Evolutionary conservation across 2,329 filamentous ascomycete species (phyloP).

Genomic region (Talaromyces funiculosus): DNA sequence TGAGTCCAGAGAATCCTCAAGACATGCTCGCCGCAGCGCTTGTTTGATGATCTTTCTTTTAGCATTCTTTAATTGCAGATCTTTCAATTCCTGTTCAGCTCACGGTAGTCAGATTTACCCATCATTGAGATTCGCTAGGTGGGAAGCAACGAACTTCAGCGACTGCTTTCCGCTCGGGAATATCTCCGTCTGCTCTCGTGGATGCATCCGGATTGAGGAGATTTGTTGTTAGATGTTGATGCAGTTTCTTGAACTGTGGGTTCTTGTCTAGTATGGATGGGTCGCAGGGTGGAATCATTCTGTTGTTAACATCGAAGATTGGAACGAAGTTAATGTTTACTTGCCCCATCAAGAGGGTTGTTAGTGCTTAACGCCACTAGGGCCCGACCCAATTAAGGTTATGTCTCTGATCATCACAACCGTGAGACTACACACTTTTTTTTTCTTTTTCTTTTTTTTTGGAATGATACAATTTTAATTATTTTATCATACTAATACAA

Average conservation of each 20-base stretch:
- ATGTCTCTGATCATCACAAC: background rate
- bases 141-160: constrained; percentile 26
- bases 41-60: constrained; percentile 32
- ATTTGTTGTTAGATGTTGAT: constrained; percentile 34
- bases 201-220: constrained; percentile 39
- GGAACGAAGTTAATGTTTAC: background rate
- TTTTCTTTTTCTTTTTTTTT: too few relatives aligned
- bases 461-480: constrained; percentile 3
- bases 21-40: constrained; percentile 23
- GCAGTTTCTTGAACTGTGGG: constrained; percentile 38
- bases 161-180: constrained; percentile 26
- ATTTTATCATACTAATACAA: constrained; percentile 10
- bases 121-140: background rate
- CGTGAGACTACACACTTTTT: background rate
- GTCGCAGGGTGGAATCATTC: constrained; percentile 41
- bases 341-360: background rate
- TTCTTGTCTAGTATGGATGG: constrained; percentile 35
- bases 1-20: background rate
- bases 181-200: constrained; percentile 27
- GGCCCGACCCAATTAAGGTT: background rate
- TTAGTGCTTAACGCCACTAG: background rate
- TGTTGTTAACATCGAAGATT: constrained; percentile 1
- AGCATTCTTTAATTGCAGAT: constrained; percentile 26
- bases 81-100: constrained; percentile 29
- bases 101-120: background rate